These are phyloP conservation scores for Rhodosporidiobolus sp. DNA, from an alignment of 768 basidiomycete genomes.

Conservation along the genomic window DNA sequence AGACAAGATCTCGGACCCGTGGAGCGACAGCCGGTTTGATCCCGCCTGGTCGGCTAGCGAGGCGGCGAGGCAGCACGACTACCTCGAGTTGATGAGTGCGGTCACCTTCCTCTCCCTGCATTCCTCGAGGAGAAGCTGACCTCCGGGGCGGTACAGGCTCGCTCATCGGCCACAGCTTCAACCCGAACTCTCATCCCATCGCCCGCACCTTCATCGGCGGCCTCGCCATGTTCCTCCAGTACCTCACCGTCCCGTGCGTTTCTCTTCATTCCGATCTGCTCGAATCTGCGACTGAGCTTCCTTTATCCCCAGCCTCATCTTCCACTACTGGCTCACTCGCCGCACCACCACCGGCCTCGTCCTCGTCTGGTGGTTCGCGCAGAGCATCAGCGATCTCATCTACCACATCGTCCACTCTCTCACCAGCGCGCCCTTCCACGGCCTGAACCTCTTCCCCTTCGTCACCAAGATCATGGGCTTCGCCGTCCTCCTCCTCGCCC, in stretches of 20 bases:
- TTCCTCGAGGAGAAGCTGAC: too few relatives aligned
- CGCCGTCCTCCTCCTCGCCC: background rate
- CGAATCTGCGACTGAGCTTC: background rate
- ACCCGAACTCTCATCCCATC: background rate
- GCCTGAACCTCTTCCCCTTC: background rate
- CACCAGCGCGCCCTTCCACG: background rate
- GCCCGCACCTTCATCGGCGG: background rate
- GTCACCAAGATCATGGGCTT: background rate
- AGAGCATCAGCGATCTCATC: background rate
- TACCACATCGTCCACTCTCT: constrained; percentile 3
- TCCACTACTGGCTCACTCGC: constrained; percentile 1
- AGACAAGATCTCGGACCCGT: background rate
- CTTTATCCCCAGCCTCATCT: background rate
- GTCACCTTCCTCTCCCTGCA: background rate
- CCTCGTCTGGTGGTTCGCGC: background rate
- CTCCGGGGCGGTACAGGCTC: background rate
- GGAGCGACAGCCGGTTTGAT: background rate
- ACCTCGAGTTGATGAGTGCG: background rate
- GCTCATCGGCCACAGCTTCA: background rate
- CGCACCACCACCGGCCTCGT: background rate
- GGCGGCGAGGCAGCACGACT: background rate
- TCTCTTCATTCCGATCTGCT: background rate
- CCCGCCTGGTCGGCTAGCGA: background rate
- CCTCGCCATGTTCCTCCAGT: background rate
- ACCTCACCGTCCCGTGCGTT: background rate